phyloP scores from a whole-genome alignment of 2,329 filamentous ascomycete genomes.

The Xylaria hypoxylon region DNA sequence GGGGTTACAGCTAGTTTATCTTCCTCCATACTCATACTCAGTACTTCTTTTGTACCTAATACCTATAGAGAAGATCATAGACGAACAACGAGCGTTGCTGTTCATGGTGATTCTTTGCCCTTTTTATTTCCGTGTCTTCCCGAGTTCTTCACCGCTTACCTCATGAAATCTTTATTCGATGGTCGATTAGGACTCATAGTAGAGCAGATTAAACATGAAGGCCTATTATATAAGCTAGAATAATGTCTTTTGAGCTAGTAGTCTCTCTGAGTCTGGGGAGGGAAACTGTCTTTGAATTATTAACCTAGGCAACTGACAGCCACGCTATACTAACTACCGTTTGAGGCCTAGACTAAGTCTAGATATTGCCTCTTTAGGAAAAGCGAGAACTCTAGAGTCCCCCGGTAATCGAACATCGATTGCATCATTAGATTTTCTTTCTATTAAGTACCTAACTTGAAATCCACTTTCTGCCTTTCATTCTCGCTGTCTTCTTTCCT shows the following conservation, averaged over 20 bases:
- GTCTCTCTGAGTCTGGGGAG: too few relatives aligned
- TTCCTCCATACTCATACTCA: too few relatives aligned
- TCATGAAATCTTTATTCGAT: not conserved
- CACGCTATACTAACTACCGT: not conserved
- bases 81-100: not conserved
- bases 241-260: not conserved
- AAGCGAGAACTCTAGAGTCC: not conserved
- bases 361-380: conserved; percentile 23
- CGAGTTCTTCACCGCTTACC: not conserved
- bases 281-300: not conserved
- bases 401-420: conserved; percentile 6
- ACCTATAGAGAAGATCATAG: conserved; percentile 10
- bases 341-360: conserved; percentile 4
- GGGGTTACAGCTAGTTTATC: not conserved
- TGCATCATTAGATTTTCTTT: conserved; percentile 18
- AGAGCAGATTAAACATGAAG: not conserved
- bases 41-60: conserved; percentile 11
- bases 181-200: not conserved
- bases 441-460: not conserved
- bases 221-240: not conserved
- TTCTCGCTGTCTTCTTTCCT: not conserved
- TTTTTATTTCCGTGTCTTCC: not conserved
- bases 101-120: not conserved
- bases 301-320: not conserved
- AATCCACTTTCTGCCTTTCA: conserved; percentile 19